Base-by-base conservation (phyloP, 441 rosid species). In the Populus tomentosa region DNA sequence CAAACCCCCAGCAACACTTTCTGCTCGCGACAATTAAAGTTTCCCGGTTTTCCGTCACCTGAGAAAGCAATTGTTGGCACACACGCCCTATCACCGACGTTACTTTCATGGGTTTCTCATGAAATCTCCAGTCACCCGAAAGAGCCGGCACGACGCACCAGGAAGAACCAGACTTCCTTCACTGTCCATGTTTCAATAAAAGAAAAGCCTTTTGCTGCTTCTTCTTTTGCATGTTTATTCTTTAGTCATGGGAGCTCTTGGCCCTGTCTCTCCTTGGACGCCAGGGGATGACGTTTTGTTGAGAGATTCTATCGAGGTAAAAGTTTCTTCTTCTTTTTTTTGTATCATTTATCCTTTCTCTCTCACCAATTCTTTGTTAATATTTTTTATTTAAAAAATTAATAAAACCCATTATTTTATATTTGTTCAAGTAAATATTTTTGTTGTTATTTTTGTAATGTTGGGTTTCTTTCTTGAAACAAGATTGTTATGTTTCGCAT, bases 261-360 rank as follows among this genome's bases (percentile, higher is more conserved):
- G 89, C 82, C 89, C 93, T 70, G 74, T 83, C n/a, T 79, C 90
- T 80, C 80, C 89, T 21, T 91, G 97, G 95, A 75, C 83, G 68
- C 89, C 95, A n/a, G 93, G 90, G 76, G 97, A 93, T 79, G 97
- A 91, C 77, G 80, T 91, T 38, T 75, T 87, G 78, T 80, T 91
- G 20, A 93, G 89, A 86, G 89, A 89, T 81, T 88, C 97, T 24
- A 86, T 93, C n/a, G 98, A 90, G 98, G 98, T 93, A 42, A 40
- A n/a, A n/a, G n/a, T n/a, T n/a, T n/a, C n/a, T n/a, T n/a, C n/a
- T 40, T 23, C 32, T 77, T 38, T 42, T 26, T 65, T 8, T 13
- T 53, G 24, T 5, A 0, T 21, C 64, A 9, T 46, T 42, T 30
- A 53, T 67, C 68, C 36, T 73, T 65, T 66, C 10, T 33, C 5